phyloP scores from a whole-genome alignment of 352 stramenopile genomes.

The Phytophthora cajani region DNA sequence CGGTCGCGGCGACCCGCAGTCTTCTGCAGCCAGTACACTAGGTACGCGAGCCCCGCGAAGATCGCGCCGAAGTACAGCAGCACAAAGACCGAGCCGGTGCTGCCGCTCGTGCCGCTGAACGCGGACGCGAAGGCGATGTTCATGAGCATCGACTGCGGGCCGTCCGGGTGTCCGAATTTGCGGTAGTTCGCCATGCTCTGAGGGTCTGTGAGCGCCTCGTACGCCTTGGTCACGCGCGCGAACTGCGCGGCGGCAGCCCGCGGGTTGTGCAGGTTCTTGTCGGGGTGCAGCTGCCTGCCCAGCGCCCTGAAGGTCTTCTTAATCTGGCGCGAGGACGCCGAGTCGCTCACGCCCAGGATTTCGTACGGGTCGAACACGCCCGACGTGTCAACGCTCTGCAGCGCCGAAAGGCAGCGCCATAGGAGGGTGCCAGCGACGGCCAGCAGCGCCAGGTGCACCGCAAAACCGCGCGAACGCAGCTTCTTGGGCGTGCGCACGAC shows the following conservation, averaged over 20 bases:
- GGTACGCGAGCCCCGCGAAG: slow-evolving; percentile 64
- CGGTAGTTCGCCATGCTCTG: slow-evolving; percentile 78
- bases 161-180: slow-evolving; percentile 85
- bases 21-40: slow-evolving; percentile 70
- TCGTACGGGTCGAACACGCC: slow-evolving; percentile 89
- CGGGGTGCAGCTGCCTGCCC: slow-evolving; percentile 73
- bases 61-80: slow-evolving; percentile 73
- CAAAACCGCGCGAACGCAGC: slow-evolving; percentile 55
- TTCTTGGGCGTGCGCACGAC: slow-evolving; percentile 53
- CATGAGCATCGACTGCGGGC: slow-evolving; percentile 76
- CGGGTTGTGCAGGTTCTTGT: slow-evolving; percentile 80
- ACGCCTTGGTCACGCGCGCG: slow-evolving; percentile 81
- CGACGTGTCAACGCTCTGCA: slow-evolving; percentile 79
- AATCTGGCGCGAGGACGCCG: slow-evolving; percentile 62
- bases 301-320: slow-evolving; percentile 80
- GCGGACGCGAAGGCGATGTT: slow-evolving; percentile 72
- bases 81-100: slow-evolving; percentile 66
- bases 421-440: slow-evolving; percentile 51
- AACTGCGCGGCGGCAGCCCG: slow-evolving; percentile 53
- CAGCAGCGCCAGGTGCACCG: slow-evolving; percentile 58
- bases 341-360: slow-evolving; percentile 76
- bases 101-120: slow-evolving; percentile 49
- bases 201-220: slow-evolving; percentile 84
- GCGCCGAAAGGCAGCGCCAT: slow-evolving; percentile 57
- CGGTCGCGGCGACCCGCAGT: slow-evolving; percentile 62